Evolutionary conservation across 805 yeast species (phyloP).

Genomic region (Ogataea nonfermentans): DNA sequence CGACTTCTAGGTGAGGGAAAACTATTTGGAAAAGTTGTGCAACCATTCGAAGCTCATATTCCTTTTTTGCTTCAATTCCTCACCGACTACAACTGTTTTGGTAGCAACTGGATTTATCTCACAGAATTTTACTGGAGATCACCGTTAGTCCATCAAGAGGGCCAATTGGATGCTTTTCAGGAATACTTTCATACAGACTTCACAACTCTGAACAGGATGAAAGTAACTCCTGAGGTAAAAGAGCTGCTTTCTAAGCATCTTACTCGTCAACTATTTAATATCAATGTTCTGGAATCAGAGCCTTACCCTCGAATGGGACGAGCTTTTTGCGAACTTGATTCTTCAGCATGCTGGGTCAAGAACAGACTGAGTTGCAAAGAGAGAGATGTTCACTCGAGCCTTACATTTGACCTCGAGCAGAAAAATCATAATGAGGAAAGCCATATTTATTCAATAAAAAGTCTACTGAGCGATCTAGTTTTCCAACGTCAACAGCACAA

Average conservation of each 20-base stretch:
- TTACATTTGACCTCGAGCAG: conserved; percentile 1
- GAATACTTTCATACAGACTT: conserved; percentile 26
- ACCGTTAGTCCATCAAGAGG: conserved; percentile 41
- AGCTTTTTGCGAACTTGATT: conserved; percentile 70
- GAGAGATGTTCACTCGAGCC: conserved; percentile 48
- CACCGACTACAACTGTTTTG: conserved; percentile 78
- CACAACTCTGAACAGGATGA: conserved; percentile 23
- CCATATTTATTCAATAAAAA: conserved; percentile 47
- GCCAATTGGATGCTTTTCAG: conserved; percentile 12
- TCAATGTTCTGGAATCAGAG: conserved; percentile 32
- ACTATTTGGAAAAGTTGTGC: conserved; percentile 37
- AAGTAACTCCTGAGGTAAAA: conserved; percentile 34
- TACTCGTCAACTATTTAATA: conserved; percentile 3
- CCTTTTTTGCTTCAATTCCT: conserved; percentile 76
- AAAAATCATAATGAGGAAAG: conserved; percentile 15
- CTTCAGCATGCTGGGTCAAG: conserved; percentile 54
- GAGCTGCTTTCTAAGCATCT: conserved; percentile 30
- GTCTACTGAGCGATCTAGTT: conserved; percentile 57
- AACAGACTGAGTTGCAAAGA: conserved; percentile 50
- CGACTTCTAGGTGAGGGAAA: conserved; percentile 45
- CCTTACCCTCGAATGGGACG: conserved; percentile 55
- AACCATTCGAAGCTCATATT: conserved; percentile 77
- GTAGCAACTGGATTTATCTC: conserved; percentile 74
- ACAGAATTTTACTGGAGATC: conserved; percentile 49
- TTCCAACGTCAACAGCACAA: conserved; percentile 47